Evolutionary conservation across 306 rosid species (phyloP), one percentile per base, ranked within the genome.

Genomic region (Pueraria montana): DNA sequence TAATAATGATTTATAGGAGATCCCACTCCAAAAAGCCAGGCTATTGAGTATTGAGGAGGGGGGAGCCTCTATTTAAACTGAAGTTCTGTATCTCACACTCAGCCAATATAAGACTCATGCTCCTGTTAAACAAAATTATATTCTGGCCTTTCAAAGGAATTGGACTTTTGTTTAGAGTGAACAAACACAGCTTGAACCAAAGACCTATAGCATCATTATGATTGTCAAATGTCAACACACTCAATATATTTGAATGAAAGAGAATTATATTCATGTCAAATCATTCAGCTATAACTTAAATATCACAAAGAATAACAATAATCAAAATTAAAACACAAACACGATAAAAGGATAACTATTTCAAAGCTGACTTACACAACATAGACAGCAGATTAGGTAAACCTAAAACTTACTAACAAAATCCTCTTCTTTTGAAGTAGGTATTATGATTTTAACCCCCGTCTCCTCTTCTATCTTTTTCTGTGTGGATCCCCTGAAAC

Each of bases 401-500:
- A 53, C 63, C 52, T 56, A 53, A 80, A 72, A 89, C 97, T 91
- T 89, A 95, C 98, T 82, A 58, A 93, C 65, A 42, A 77, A 89
- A 53, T 92, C 97, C 40, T 89, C 97, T 77, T 81, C 84, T 82
- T 77, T 82, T 76, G 96, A 93, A 46, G 88, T 73, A 45, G 99
- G 98, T 82, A 93, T 56, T 76, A 81, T 72, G 84, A 95, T 91
- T 81, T 89, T 89, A 75, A 95, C 97, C 77, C 93, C 91, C 84
- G 79, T 84, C 84, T 91, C 94, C 48, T 89, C 91, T 89, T 95
- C 98, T 80, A 95, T 89, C 85, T 23, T 84, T 80, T 86, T 88
- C 79, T 89, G 98, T 0, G 91, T 92, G 72, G 84, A 88, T 82
- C 96, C 98, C 84, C 98, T 95, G 92, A 80, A 83, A 65, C 32